Conservation (phyloP, 169 alveolate genomes). For the Plasmodium falciparum region DNA sequence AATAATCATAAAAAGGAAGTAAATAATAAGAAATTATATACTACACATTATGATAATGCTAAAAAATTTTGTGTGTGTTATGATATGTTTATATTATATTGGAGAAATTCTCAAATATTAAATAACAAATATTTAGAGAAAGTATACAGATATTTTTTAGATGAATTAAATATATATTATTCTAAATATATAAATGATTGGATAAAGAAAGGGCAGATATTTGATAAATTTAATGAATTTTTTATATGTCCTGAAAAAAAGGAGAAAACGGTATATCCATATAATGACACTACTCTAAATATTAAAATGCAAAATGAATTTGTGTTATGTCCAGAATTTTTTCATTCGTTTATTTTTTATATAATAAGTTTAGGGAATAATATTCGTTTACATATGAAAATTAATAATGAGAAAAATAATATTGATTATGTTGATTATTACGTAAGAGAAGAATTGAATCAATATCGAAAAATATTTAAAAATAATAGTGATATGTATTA, state of each 20-base stretch:
- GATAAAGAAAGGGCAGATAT: slow-evolving; percentile 71
- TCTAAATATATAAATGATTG: slow-evolving; percentile 67
- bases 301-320: slow-evolving; percentile 44
- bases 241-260: slow-evolving; percentile 46
- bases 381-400: slow-evolving; percentile 70
- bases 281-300: slow-evolving; percentile 14
- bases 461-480: neutral
- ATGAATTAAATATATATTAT: slow-evolving; percentile 66
- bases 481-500: neutral
- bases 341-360: slow-evolving; percentile 59
- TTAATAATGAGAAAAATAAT: slow-evolving; percentile 30
- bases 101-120: slow-evolving; percentile 72
- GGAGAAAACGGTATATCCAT: neutral
- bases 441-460: slow-evolving; percentile 10
- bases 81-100: slow-evolving; percentile 60
- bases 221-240: slow-evolving; percentile 68
- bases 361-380: slow-evolving; percentile 70
- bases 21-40: no score
- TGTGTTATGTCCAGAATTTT: slow-evolving; percentile 74
- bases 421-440: slow-evolving; percentile 69
- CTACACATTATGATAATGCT: slow-evolving; percentile 52
- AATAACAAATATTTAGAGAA: slow-evolving; percentile 46
- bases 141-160: slow-evolving; percentile 54
- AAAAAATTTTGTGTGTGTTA: slow-evolving; percentile 67
- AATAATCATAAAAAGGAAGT: neutral